phyloP scores from a whole-genome alignment of 2,329 filamentous ascomycete species.

The Capronia americana region DNA sequence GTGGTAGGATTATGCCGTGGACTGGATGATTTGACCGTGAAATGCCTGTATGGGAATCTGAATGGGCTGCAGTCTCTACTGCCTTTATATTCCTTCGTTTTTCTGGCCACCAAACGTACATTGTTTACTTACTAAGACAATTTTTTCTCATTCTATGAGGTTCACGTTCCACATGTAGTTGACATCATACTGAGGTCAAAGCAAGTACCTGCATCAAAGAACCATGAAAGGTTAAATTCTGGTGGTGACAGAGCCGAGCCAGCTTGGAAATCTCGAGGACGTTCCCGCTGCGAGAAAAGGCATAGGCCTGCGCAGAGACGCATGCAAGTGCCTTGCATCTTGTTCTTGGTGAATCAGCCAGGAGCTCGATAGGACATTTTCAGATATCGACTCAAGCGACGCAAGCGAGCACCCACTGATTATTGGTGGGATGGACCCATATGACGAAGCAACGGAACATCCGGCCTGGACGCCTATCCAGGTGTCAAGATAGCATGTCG shows the following conservation, averaged over 20 bases:
- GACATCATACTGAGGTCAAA: slow-evolving; percentile 1
- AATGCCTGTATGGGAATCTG: not conserved
- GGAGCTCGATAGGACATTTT: not conserved
- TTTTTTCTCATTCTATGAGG: not conserved
- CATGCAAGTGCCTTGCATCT: slow-evolving; percentile 9
- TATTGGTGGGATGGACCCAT: not conserved
- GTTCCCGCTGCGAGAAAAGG: not conserved
- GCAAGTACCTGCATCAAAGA: not conserved
- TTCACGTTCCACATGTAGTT: slow-evolving; percentile 2
- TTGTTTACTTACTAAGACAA: not conserved
- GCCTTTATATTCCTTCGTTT: not conserved
- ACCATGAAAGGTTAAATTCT: not conserved
- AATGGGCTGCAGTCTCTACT: not conserved
- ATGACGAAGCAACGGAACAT: not conserved
- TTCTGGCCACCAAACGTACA: not conserved
- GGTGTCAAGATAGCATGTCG: not conserved
- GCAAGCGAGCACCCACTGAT: not conserved
- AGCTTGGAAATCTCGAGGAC: not conserved
- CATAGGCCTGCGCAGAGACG: not conserved
- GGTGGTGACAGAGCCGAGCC: not conserved
- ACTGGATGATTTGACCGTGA: not conserved
- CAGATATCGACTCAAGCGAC: not conserved
- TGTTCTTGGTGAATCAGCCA: not conserved
- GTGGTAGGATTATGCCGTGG: not conserved
- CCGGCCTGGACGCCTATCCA: no score